Percentiles rank a stretch among this genome's conserved stretches.
phyloP scores from a whole-genome alignment of 768 basidiomycete species.

The Pseudohyphozyma bogoriensis region DNA sequence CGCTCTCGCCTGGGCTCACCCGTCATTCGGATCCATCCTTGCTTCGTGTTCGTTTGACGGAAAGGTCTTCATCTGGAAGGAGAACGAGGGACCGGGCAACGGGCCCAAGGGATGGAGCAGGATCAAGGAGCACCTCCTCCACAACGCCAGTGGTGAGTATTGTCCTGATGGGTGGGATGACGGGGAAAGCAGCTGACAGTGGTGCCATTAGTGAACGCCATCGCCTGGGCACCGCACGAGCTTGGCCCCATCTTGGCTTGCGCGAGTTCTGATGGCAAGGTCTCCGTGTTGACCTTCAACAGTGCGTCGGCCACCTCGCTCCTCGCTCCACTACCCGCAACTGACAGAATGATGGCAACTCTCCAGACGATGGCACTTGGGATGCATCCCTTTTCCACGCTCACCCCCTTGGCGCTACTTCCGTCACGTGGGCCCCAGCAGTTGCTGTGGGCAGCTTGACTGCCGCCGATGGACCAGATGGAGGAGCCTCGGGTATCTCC shows the following conservation, averaged over 20 bases:
- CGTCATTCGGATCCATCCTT: slow-evolving; percentile 90
- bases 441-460: slow-evolving; percentile 75
- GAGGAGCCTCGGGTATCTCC: slow-evolving; percentile 34
- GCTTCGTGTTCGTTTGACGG: slow-evolving; percentile 99
- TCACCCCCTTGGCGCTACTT: slow-evolving; percentile 92
- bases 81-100: slow-evolving; percentile 47
- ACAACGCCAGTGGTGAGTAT: slow-evolving; percentile 76
- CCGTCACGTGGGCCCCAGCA: slow-evolving; percentile 95
- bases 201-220: slow-evolving; percentile 69
- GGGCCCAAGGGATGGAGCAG: slow-evolving; percentile 69
- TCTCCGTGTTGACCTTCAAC: slow-evolving; percentile 94
- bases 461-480: slow-evolving; percentile 42
- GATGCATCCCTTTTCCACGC: slow-evolving; percentile 89
- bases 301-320: slow-evolving; percentile 48
- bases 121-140: slow-evolving; percentile 89
- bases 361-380: slow-evolving; percentile 86
- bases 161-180: neutral
- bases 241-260: slow-evolving; percentile 93
- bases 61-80: slow-evolving; percentile 97
- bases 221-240: slow-evolving; percentile 98
- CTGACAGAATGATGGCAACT: too few species aligned
- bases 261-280: slow-evolving; percentile 91
- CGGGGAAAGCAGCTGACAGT: neutral
- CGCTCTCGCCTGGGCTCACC: slow-evolving; percentile 98
- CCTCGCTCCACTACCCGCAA: neutral